phyloP scores from a whole-genome alignment of 2,329 filamentous ascomycete genomes.

The Paradendryphiella salina region DNA sequence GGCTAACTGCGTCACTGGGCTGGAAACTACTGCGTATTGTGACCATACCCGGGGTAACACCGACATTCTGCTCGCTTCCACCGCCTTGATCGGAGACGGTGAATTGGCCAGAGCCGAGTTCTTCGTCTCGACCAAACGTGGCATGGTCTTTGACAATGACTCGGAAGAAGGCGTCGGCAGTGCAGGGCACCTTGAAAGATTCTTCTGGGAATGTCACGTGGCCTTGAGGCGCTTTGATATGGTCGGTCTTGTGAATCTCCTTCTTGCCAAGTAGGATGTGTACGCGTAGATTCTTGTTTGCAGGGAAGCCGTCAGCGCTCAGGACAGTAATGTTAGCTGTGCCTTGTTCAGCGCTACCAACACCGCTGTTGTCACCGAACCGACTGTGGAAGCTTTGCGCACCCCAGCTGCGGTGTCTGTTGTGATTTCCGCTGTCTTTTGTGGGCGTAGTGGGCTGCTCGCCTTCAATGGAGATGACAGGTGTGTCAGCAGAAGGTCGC shows the following conservation, averaged over 20 bases:
- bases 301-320: constrained; percentile 75
- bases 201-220: constrained; percentile 62
- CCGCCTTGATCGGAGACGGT: constrained; percentile 82
- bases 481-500: constrained; percentile 35
- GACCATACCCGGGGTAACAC: constrained; percentile 72
- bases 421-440: constrained; percentile 30
- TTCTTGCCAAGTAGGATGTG: constrained; percentile 70
- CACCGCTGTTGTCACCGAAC: constrained; percentile 42
- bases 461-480: constrained; percentile 40
- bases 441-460: constrained; percentile 19
- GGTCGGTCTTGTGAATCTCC: constrained; percentile 88
- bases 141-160: constrained; percentile 83
- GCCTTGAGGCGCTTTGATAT: constrained; percentile 73
- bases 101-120: constrained; percentile 83
- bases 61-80: constrained; percentile 70
- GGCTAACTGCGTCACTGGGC: constrained; percentile 48
- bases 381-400: constrained; percentile 48
- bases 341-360: constrained; percentile 65
- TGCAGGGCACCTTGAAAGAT: constrained; percentile 75
- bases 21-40: constrained; percentile 74
- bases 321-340: constrained; percentile 80
- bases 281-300: constrained; percentile 77
- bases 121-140: constrained; percentile 79
- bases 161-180: constrained; percentile 83
- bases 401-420: constrained; percentile 43